Percentiles rank a stretch among this genome's conserved stretches.
Conservation (phyloP, 306 rosid species). For the Hippophae gyantsensis region DNA sequence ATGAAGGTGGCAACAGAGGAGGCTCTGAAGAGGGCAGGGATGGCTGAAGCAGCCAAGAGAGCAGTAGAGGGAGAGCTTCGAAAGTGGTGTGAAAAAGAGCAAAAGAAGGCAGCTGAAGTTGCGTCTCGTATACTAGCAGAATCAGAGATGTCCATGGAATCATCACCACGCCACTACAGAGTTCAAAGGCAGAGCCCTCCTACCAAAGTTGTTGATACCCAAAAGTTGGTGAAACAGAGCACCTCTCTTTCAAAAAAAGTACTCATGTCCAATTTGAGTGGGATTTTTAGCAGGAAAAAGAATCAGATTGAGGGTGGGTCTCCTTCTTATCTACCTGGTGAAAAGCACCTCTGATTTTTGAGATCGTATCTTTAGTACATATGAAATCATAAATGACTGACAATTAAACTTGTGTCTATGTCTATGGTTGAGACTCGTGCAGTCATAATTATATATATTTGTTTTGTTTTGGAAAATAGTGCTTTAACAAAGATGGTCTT, state of each 20-base stretch:
- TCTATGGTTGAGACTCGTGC: slow-evolving; percentile 34
- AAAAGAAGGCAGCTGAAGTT: slow-evolving; percentile 82
- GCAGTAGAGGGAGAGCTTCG: slow-evolving; percentile 88
- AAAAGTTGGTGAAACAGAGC: slow-evolving; percentile 57
- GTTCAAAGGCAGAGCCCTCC: slow-evolving; percentile 50
- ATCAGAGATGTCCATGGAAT: slow-evolving; percentile 39
- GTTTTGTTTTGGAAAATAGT: slow-evolving; percentile 22
- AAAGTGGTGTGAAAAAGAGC: slow-evolving; percentile 88
- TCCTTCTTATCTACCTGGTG: slow-evolving; percentile 89
- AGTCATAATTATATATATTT: slow-evolving; percentile 18
- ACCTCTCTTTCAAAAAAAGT: slow-evolving; percentile 56
- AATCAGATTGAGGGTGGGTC: slow-evolving; percentile 81
- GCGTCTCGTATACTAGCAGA: slow-evolving; percentile 79
- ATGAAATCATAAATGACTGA: slow-evolving; percentile 33
- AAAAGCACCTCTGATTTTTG: slow-evolving; percentile 46
- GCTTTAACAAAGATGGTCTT: slow-evolving; percentile 29
- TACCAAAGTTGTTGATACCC: slow-evolving; percentile 30
- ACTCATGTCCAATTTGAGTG: slow-evolving; percentile 59
- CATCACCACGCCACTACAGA: slow-evolving; percentile 63
- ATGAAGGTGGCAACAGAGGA: slow-evolving; percentile 63
- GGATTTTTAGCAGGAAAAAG: slow-evolving; percentile 70
- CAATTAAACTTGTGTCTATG: slow-evolving; percentile 36
- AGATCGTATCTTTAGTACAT: slow-evolving; percentile 5
- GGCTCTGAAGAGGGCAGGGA: slow-evolving; percentile 69
- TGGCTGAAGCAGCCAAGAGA: slow-evolving; percentile 93